Conservation (phyloP, 2,329 filamentous ascomycete genomes). For the Cladosporium cucumerinum region DNA sequence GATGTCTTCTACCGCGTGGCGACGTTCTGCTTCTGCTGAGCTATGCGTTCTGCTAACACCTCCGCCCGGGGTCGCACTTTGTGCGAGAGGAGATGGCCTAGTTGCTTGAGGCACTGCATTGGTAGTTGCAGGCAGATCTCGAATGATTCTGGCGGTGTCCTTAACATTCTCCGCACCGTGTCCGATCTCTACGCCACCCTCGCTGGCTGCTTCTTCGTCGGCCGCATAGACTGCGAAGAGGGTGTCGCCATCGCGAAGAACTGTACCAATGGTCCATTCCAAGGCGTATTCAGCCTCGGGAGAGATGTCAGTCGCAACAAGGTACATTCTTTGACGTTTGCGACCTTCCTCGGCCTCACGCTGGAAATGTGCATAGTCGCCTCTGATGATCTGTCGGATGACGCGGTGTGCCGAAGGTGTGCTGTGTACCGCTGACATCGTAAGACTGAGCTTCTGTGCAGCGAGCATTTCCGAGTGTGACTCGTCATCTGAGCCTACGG, state of each 20-base stretch:
- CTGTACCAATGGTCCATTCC: constrained; percentile 96
- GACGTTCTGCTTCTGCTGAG: constrained; percentile 70
- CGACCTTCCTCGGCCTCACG: constrained; percentile 75
- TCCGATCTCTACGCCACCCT: constrained; percentile 55
- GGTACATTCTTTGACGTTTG: constrained; percentile 78
- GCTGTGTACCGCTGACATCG: constrained; percentile 74
- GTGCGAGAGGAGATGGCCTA: constrained; percentile 33
- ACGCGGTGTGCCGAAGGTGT: constrained; percentile 74
- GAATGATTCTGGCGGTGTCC: constrained; percentile 71
- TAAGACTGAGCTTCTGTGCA: constrained; percentile 79
- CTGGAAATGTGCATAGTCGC: constrained; percentile 74
- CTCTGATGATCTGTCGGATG: constrained; percentile 84
- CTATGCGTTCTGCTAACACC: constrained; percentile 33
- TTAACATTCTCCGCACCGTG: constrained; percentile 73
- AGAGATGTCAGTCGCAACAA: constrained; percentile 93
- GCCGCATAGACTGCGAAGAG: constrained; percentile 90
- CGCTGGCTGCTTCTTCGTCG: constrained; percentile 68
- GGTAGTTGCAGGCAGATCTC: constrained; percentile 52
- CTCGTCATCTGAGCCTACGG: constrained; percentile 77
- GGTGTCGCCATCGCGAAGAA: constrained; percentile 89
- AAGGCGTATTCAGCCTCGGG: constrained; percentile 92
- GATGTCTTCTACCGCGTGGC: constrained; percentile 76
- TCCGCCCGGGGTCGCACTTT: constrained; percentile 19
- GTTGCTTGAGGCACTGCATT: constrained; percentile 25
- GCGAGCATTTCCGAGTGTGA: constrained; percentile 80